Conservation (phyloP, 176 grass and related monocot genomes). For the Avena insularis region DNA sequence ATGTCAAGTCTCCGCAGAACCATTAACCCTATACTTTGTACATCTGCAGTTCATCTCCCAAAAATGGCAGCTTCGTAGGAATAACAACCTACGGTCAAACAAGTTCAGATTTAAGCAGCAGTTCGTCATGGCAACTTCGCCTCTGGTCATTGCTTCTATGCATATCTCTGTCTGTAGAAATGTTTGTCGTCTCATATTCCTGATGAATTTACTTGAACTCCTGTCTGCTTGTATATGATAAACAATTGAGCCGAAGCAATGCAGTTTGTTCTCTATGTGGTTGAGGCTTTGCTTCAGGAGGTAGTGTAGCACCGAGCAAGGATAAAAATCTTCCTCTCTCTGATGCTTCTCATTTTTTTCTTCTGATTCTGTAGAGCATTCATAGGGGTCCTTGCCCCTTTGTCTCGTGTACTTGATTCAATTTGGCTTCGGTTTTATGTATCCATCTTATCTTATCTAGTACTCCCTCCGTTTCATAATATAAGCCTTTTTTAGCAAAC, state of each 20-base stretch:
- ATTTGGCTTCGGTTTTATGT: constrained; percentile 2
- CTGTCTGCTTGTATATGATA: neutral
- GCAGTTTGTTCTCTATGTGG: neutral
- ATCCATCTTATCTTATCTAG: neutral
- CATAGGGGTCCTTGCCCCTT: neutral
- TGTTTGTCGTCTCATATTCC: neutral
- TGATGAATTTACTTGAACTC: constrained; percentile 24
- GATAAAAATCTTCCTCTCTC: neutral
- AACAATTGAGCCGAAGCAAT: constrained; percentile 26
- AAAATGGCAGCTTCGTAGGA: constrained; percentile 64
- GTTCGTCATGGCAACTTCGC: constrained; percentile 29
- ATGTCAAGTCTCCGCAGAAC: neutral
- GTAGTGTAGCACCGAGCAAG: neutral
- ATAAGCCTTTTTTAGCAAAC: no score
- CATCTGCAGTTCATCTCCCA: constrained; percentile 45
- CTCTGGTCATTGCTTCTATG: constrained; percentile 31
- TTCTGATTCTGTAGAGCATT: neutral
- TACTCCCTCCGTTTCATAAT: no score
- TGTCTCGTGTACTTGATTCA: neutral
- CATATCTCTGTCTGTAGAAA: constrained; percentile 33
- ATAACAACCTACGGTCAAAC: constrained; percentile 46
- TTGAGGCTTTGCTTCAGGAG: neutral
- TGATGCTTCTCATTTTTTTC: neutral
- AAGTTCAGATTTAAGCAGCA: constrained; percentile 39
- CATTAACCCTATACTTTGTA: constrained; percentile 18